Conservation (phyloP, 2,329 filamentous ascomycete genomes). For the Didymella segeticola region DNA sequence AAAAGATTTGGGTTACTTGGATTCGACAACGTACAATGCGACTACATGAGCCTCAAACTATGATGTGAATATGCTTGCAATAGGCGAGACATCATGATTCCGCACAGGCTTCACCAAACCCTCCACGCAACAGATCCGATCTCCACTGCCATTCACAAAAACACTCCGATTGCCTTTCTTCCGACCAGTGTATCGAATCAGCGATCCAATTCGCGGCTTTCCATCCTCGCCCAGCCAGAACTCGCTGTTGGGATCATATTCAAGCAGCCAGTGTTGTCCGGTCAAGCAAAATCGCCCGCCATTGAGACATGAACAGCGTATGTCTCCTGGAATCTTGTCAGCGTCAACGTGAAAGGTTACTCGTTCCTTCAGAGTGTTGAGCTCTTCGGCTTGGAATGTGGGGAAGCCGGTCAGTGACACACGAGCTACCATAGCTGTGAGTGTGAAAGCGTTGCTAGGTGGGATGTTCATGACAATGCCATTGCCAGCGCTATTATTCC, state of each 20-base stretch:
- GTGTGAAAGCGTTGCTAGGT: neutral
- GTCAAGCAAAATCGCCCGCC: conserved; percentile 5
- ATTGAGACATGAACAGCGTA: conserved; percentile 1
- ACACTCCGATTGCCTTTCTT: conserved; percentile 1
- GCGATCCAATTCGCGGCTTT: neutral
- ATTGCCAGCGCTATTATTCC: neutral
- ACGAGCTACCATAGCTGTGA: conserved; percentile 7
- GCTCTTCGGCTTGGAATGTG: neutral
- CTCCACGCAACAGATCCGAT: conserved; percentile 4
- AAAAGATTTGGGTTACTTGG: no score
- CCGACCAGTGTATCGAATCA: neutral
- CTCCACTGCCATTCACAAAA: neutral
- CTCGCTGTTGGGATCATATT: conserved; percentile 4
- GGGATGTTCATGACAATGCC: neutral
- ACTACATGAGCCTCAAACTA: no score
- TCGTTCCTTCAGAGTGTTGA: neutral
- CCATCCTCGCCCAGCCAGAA: conserved; percentile 1
- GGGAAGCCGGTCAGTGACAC: conserved; percentile 2
- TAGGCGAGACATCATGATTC: neutral
- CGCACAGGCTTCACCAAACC: neutral
- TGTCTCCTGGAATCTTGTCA: neutral
- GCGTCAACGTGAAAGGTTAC: neutral
- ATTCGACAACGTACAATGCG: no score
- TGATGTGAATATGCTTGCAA: neutral
- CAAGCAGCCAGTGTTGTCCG: conserved; percentile 9